A percentile compares a stretch with the other conserved stretches of the same genome.
These are phyloP conservation scores for Globisporangium viniferum DNA, from an alignment of 352 stramenopile genomes.

Conservation along the genomic window DNA sequence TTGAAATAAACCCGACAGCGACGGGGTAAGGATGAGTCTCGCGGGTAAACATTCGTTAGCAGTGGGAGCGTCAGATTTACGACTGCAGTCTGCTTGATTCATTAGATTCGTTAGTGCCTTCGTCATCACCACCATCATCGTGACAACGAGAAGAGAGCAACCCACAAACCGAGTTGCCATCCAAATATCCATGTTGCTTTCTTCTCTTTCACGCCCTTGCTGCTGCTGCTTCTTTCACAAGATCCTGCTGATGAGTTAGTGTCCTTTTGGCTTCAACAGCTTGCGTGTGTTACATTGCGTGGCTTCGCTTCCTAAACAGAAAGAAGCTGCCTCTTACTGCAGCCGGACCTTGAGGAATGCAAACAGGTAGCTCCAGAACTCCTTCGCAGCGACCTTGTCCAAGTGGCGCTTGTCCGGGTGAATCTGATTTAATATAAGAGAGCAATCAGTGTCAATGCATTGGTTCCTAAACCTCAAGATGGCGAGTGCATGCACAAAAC, in stretches of 20 bases:
- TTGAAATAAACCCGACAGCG: not conserved
- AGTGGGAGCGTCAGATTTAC: not conserved
- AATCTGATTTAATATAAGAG: conserved; percentile 36
- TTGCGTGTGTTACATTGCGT: not conserved
- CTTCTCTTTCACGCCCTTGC: not conserved
- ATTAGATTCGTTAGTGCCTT: not conserved
- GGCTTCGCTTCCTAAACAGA: not conserved
- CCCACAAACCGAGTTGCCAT: not conserved
- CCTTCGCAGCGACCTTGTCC: conserved; percentile 86
- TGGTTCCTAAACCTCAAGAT: not conserved
- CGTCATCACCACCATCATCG: not conserved
- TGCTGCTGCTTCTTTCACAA: not conserved
- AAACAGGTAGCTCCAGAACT: conserved; percentile 91
- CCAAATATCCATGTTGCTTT: conserved; percentile 2
- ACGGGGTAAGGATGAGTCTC: no score
- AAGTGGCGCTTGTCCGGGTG: conserved; percentile 89
- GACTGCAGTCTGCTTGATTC: not conserved
- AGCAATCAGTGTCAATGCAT: not conserved
- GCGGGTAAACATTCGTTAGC: not conserved
- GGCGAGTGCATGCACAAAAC: not conserved
- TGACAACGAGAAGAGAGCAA: not conserved
- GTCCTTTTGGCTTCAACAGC: not conserved
- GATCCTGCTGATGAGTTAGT: not conserved
- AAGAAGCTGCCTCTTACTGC: conserved; percentile 39
- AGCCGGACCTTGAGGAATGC: conserved; percentile 81